phyloP scores from a whole-genome alignment of 495 filamentous ascomycete genomes.

The Neurospora sp. region DNA sequence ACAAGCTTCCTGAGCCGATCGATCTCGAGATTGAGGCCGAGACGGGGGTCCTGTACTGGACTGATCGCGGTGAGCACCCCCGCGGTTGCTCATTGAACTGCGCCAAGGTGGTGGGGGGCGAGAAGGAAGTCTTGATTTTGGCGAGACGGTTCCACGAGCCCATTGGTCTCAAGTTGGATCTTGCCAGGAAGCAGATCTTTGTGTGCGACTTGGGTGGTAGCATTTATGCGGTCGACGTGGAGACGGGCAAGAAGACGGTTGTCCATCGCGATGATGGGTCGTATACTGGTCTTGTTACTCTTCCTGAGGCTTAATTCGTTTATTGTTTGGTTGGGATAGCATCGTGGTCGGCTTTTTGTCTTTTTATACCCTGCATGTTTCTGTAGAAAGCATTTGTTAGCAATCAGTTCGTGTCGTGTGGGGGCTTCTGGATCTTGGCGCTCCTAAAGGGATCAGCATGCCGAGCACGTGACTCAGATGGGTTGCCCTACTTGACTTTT shows the following conservation, averaged over 20 bases:
- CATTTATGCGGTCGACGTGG: conserved; percentile 29
- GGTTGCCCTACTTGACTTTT: too few relatives aligned
- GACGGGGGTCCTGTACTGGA: conserved; percentile 38
- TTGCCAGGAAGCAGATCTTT: conserved; percentile 24
- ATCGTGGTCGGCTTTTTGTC: neutral
- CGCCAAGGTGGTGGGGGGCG: neutral
- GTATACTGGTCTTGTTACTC: conserved; percentile 3
- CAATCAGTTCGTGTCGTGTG: neutral
- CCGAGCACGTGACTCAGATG: too few relatives aligned
- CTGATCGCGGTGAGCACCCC: conserved; percentile 43
- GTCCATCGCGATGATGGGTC: conserved; percentile 1
- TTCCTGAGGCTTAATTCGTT: neutral
- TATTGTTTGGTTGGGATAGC: neutral
- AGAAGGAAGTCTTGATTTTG: conserved; percentile 5
- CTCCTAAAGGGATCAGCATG: too few relatives aligned
- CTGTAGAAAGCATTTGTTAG: neutral
- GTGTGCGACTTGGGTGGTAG: conserved; percentile 35
- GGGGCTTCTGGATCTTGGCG: too few relatives aligned
- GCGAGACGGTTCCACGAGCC: conserved; percentile 38
- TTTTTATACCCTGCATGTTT: neutral
- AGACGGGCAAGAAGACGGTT: conserved; percentile 24
- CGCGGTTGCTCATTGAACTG: conserved; percentile 36
- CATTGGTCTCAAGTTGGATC: conserved; percentile 36
- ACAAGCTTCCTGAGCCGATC: conserved; percentile 43
- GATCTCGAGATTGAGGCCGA: conserved; percentile 41